phyloP scores from a whole-genome alignment of 352 stramenopile species.

The Lagenidium giganteum region DNA sequence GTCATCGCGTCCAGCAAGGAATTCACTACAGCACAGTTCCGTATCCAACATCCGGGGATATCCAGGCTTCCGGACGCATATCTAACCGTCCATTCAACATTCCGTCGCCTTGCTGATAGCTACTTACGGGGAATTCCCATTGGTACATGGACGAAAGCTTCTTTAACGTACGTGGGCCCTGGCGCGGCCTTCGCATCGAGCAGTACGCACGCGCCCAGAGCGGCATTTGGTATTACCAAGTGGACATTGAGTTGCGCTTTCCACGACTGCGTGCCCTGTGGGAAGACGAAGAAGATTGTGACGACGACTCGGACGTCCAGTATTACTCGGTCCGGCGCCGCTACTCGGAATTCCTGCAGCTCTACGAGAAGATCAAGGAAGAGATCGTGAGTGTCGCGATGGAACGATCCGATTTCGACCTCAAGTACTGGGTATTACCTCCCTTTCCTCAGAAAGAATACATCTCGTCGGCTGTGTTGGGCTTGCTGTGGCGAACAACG shows the following conservation, averaged over 20 bases:
- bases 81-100: no score
- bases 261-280: not conserved
- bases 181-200: conserved; percentile 35
- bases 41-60: no score
- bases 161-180: not conserved
- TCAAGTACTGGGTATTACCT: conserved; percentile 17
- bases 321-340: conserved; percentile 60
- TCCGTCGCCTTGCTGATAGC: no score
- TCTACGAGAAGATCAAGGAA: conserved; percentile 40
- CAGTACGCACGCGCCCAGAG: conserved; percentile 40
- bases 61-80: no score
- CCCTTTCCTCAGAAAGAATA: conserved; percentile 55
- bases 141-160: not conserved
- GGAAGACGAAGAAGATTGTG: conserved; percentile 4
- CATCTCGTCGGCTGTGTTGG: conserved; percentile 38
- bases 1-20: no score
- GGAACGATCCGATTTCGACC: conserved; percentile 3
- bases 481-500: conserved; percentile 41
- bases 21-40: no score
- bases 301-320: conserved; percentile 28
- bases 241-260: conserved; percentile 38
- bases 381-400: conserved; percentile 13
- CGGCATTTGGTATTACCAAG: conserved; percentile 67
- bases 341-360: conserved; percentile 60
- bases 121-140: not conserved